phyloP scores from a whole-genome alignment of 1,139 yeast species.

The Sugiyamaella pinicola region DNA sequence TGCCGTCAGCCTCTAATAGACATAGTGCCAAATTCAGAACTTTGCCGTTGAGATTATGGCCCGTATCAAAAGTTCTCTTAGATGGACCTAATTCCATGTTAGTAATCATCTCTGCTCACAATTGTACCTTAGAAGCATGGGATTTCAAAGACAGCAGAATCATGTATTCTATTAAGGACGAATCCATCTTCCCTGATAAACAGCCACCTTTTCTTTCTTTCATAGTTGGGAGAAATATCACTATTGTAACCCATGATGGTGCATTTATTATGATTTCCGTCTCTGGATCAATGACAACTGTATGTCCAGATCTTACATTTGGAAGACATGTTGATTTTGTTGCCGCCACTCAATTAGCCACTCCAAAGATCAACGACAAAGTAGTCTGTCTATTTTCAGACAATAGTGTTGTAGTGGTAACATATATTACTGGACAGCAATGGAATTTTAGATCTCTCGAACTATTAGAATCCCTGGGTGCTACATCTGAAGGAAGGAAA shows the following conservation, averaged over 20 bases:
- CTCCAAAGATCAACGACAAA: constrained; percentile 77
- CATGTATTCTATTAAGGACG: constrained; percentile 21
- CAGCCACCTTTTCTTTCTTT: constrained; percentile 29
- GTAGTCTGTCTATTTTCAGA: constrained; percentile 58
- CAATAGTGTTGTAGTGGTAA: constrained; percentile 61
- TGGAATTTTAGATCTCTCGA: constrained; percentile 62
- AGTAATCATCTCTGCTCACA: constrained; percentile 52
- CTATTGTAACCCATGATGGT: constrained; percentile 31
- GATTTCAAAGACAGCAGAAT: constrained; percentile 43
- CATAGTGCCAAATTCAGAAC: constrained; percentile 39
- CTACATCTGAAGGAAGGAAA: background rate
- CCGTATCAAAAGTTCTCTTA: constrained; percentile 61
- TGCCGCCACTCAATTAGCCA: constrained; percentile 57
- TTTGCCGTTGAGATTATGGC: constrained; percentile 59
- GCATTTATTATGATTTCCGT: constrained; percentile 5
- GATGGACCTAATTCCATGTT: constrained; percentile 63
- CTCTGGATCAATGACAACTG: constrained; percentile 18
- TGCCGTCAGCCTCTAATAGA: constrained; percentile 46
- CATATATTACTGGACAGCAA: constrained; percentile 56
- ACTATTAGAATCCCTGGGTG: constrained; percentile 45
- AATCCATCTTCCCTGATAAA: constrained; percentile 15
- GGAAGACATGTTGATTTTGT: constrained; percentile 37
- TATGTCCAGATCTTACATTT: constrained; percentile 18
- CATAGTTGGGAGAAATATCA: constrained; percentile 29
- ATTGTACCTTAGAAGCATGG: constrained; percentile 27